Base-by-base conservation (phyloP, 306 rosid species). In the Styphnolobium japonicum region DNA sequence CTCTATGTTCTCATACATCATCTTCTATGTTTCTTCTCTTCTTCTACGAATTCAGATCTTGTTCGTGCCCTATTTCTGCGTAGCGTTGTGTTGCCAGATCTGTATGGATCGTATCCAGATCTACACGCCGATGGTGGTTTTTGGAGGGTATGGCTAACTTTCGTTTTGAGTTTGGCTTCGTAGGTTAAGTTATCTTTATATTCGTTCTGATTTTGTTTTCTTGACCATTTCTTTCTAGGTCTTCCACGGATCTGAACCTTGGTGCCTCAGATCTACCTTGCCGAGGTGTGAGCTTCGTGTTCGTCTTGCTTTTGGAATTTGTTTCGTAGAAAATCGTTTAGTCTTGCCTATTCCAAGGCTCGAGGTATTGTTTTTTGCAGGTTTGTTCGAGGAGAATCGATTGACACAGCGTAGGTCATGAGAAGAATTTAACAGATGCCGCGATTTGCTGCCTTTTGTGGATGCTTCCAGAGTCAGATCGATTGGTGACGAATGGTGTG, bases 1-100 rank as follows among this genome's bases (percentile, higher is more conserved):
- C 0, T 1, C 0, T 0, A 0, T 0, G 0, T 9, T 9, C 2
- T 48, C 31, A 8, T 27, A 29, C 31, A 0, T 3, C 2, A 4
- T 7, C 9, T 2, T 21, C 11, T 0, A 0, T 0, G 4, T n/a
- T n/a, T 21, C 0, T 70, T 3, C 0, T 4, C 36, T 3, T 57
- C 0, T 11, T 4, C 4, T 0, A 2, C 4, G 31, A 10, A 34
- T n/a, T 1, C 21, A 48, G 61, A 48, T 70, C 75, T 31, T 9
- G 10, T 1, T 48, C 19, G 0, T 0, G 0, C 5, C 2, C 7
- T 8, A 1, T 0, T 0, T 16, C 7, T 2, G 7, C 4, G 10
- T 9, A 0, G 27, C 4, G 1, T 15, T 0, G 9, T 0, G 45
- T 3, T 9, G 1, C 1, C 10, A 7, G 61, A 70, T 70, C 27